Evolutionary conservation across 257 asterid genomes (phyloP), one percentile per base, ranked within the genome.

Genomic region (Echites panduratus): DNA sequence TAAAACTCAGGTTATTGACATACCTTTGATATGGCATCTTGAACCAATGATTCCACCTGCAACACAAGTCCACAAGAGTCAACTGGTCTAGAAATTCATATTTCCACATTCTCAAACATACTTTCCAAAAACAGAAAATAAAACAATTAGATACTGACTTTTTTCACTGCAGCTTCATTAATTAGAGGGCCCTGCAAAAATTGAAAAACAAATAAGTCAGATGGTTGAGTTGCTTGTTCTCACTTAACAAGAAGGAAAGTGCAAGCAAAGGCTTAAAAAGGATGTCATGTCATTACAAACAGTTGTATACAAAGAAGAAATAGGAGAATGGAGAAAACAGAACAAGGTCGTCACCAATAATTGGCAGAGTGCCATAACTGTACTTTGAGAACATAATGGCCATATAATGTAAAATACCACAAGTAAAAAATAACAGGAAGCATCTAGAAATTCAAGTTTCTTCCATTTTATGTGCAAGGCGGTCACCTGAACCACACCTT

Each of bases 11-110:
- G 70, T 17, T 74, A 54, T 32, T 38, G 59, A 74, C 89, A 77
- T 67, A 90, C 98, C 98, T 95, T 95, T 8, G 96, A 92, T 70
- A 85, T 71, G 78, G 99, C 98, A 70, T 95, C 98, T 82, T 90
- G 85, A 74, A 92, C 76, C 35, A 95, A 83, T 64, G 91, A 75
- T 75, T 95, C 96, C 73, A 95, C 97, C 98, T 92, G 87, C 49
- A 75, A 79, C 74, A 74, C 71, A 79, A 74, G 62, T 71, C 77
- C 67, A 27, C 59, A 70, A 76, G 71, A 58, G 71, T 74, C 61
- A 75, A 7, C 35, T 52, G 26, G 29, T 57, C 3, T 43, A 38
- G 20, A 70, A 35, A 38, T 32, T 64, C 57, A 66, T 44, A 49
- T 9, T 48, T 27, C 71, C 63, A 9, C 32, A 29, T 40, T 50